A percentile compares a stretch with the other conserved stretches of the same genome.
These are phyloP conservation scores for Rhytidhysteron rufulum DNA, from an alignment of 2,329 filamentous ascomycete species.

Conservation along the genomic window DNA sequence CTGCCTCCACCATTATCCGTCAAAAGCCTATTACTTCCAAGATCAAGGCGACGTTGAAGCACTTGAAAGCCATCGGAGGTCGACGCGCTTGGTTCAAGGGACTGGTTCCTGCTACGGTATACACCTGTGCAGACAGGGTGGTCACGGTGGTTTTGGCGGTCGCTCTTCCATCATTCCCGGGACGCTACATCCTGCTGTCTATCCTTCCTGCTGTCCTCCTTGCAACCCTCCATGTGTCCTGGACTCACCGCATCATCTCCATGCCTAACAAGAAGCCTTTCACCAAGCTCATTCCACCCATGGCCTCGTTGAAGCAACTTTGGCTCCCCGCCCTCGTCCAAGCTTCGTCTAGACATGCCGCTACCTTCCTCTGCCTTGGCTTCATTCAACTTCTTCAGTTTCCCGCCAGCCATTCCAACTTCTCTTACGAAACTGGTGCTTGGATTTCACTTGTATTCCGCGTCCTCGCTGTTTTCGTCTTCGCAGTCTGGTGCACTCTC, in stretches of 20 bases:
- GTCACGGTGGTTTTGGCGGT: slow-evolving; percentile 44
- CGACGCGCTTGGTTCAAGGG: slow-evolving; percentile 68
- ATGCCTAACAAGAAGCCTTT: slow-evolving; percentile 55
- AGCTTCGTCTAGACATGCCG: slow-evolving; percentile 55
- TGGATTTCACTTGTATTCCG: slow-evolving; percentile 39
- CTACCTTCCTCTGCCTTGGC: slow-evolving; percentile 47
- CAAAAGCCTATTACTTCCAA: slow-evolving; percentile 59
- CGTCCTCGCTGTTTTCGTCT: slow-evolving; percentile 32
- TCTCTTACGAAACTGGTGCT: slow-evolving; percentile 35
- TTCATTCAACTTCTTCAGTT: slow-evolving; percentile 34
- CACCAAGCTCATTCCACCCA: slow-evolving; percentile 67
- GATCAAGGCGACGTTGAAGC: slow-evolving; percentile 55
- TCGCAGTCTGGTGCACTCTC: slow-evolving; percentile 51
- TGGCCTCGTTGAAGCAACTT: slow-evolving; percentile 64
- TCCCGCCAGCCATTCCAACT: slow-evolving; percentile 23
- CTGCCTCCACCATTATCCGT: slow-evolving; percentile 42
- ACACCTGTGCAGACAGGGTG: slow-evolving; percentile 30
- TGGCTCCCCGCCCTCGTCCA: slow-evolving; percentile 64
- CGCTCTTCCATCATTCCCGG: slow-evolving; percentile 38
- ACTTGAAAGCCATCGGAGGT: slow-evolving; percentile 63
- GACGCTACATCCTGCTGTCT: slow-evolving; percentile 49
- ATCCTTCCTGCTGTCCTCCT: slow-evolving; percentile 59
- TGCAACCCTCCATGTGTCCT: slow-evolving; percentile 68
- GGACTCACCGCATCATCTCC: slow-evolving; percentile 84
- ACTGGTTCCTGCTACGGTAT: slow-evolving; percentile 46